Evolutionary conservation across 257 asterid genomes (phyloP), one percentile per base, ranked within the genome.

Genomic region (Plantago ovata): DNA sequence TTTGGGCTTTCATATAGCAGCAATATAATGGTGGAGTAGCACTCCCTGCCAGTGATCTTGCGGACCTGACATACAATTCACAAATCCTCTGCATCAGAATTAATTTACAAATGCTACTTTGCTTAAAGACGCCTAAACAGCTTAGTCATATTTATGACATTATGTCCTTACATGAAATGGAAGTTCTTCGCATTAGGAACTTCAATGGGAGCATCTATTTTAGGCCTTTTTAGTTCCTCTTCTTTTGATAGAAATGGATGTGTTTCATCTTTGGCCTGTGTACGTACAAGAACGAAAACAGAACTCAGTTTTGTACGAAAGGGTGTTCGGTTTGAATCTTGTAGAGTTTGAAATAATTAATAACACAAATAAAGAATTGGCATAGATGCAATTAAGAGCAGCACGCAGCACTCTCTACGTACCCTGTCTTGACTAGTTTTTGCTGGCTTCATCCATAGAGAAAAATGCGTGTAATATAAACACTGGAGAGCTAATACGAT

Each of bases 31-130:
- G 72, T 7, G 84, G 75, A 10, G 69, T 67, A 10, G 46, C 69
- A 39, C 84, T 81, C 46, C 88, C 75, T 5, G 84, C 84, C 69
- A 81, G 60, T 0, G 88, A 75, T 63, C 88, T 78, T n/a, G 84
- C 84, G 22, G 88, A 81, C 75, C 88, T 80, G 75, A 45, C 8
- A 15, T 14, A 52, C 39, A 28, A 28, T 28, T 28, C 36, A 28
- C 7, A 28, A 28, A 28, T 28, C 36, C 36, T 28, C 36, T 1
- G 36, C 36, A 28, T 28, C n/a, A n/a, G n/a, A n/a, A n/a, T 28
- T 28, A 28, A 28, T 3, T 4, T 28, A 28, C 7, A 28, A 28
- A 28, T 3, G 7, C 36, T 28, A 28, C n/a, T n/a, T n/a, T n/a
- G n/a, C n/a, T n/a, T n/a, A n/a, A 0, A 44, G 50, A 44, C 1